These are phyloP conservation scores for Chrysosporium keratinophilum DNA, from an alignment of 2,329 filamentous ascomycete species.

Conservation along the genomic window DNA sequence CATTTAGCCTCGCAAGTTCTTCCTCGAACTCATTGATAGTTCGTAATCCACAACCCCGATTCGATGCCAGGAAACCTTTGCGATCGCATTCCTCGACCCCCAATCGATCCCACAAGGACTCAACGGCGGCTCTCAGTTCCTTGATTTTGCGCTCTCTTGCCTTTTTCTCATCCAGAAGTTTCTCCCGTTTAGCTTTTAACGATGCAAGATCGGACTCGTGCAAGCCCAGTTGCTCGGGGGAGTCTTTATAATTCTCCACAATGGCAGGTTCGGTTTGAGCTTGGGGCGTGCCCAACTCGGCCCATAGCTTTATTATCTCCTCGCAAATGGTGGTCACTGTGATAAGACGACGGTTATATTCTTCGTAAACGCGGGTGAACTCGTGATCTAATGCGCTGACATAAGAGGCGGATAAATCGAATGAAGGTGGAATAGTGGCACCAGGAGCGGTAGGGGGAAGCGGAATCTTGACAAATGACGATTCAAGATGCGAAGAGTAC, in stretches of 20 bases:
- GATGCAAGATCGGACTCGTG: conserved; percentile 74
- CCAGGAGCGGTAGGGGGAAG: conserved; percentile 73
- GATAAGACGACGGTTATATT: conserved; percentile 75
- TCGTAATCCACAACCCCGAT: conserved; percentile 80
- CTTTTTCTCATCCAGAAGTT: conserved; percentile 79
- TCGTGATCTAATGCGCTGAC: conserved; percentile 78
- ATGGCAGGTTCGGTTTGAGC: conserved; percentile 81
- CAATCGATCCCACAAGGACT: conserved; percentile 78
- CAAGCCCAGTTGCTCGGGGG: conserved; percentile 86
- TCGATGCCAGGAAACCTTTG: conserved; percentile 73
- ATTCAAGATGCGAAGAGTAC: conserved; percentile 89
- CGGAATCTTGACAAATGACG: conserved; percentile 72
- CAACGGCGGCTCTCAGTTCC: conserved; percentile 67
- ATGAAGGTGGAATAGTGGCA: conserved; percentile 65
- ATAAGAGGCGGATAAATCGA: conserved; percentile 86
- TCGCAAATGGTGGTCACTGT: conserved; percentile 66
- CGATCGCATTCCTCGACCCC: conserved; percentile 72
- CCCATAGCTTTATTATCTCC: conserved; percentile 89
- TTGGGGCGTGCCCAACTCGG: conserved; percentile 86
- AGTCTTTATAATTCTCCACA: conserved; percentile 77
- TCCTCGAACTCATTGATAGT: conserved; percentile 95
- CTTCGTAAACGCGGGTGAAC: conserved; percentile 90
- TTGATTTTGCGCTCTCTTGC: conserved; percentile 65
- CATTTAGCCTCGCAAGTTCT: conserved; percentile 73
- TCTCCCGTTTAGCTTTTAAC: conserved; percentile 65